Evolutionary conservation across 2,329 filamentous ascomycete genomes (phyloP).

Genomic region (Scleromitrula shiraiana): DNA sequence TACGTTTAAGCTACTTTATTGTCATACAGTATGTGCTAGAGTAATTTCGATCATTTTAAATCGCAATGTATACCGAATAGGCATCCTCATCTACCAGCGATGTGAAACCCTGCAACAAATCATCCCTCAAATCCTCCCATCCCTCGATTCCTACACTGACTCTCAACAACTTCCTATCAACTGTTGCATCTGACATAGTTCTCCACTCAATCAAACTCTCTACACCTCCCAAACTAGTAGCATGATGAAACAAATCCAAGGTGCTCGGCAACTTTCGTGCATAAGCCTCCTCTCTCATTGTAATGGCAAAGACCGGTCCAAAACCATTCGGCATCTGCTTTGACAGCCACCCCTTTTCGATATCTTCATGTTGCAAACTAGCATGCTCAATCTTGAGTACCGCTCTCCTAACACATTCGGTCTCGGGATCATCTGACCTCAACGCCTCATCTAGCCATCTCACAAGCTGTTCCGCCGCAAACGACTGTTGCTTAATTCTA

Average conservation of each 20-base stretch:
- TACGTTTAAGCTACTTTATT: background rate
- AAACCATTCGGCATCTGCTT: constrained; percentile 89
- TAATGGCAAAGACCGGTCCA: constrained; percentile 78
- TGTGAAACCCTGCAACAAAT: constrained; percentile 61
- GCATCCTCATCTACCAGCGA: constrained; percentile 12
- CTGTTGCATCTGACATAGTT: constrained; percentile 69
- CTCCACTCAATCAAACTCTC: constrained; percentile 97
- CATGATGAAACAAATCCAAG: constrained; percentile 81
- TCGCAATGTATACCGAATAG: background rate
- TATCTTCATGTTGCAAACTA: constrained; percentile 61
- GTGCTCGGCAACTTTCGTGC: constrained; percentile 70
- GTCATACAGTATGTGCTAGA: no score
- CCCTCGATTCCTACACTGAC: constrained; percentile 83
- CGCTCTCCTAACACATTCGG: constrained; percentile 39
- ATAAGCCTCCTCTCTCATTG: constrained; percentile 48
- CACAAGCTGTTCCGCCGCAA: constrained; percentile 62
- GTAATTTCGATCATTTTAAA: background rate
- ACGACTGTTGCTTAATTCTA: constrained; percentile 68
- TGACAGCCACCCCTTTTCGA: constrained; percentile 60
- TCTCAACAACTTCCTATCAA: constrained; percentile 66
- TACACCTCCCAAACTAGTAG: constrained; percentile 86
- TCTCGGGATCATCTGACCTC: constrained; percentile 13
- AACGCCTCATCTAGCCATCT: constrained; percentile 50
- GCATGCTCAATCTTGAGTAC: constrained; percentile 66
- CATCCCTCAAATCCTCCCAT: constrained; percentile 73